Evolutionary conservation across 2,329 filamentous ascomycete genomes (phyloP).

Genomic region (Colletotrichum agaves): DNA sequence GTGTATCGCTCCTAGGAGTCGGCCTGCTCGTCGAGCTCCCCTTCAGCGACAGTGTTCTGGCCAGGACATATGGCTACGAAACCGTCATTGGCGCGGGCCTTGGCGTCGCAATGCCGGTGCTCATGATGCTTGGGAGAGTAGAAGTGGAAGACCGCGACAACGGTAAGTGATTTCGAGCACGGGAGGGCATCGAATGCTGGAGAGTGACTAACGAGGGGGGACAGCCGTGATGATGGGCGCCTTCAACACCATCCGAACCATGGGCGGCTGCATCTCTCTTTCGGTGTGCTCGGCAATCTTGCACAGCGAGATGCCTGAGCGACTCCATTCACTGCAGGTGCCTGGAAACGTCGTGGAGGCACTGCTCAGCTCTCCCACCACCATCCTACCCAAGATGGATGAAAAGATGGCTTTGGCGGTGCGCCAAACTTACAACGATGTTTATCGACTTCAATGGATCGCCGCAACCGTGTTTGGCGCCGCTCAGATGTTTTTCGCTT

Average conservation of each 20-base stretch:
- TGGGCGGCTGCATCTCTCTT: neutral
- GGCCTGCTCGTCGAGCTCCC: constrained; percentile 2
- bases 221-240: constrained; percentile 8
- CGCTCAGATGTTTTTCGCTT: neutral
- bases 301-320: neutral
- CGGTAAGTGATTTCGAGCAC: neutral
- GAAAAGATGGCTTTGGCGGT: neutral
- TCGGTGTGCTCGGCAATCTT: constrained; percentile 6
- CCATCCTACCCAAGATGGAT: neutral
- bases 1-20: neutral
- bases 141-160: constrained; percentile 15
- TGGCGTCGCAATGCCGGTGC: neutral
- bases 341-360: neutral
- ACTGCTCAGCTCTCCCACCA: neutral
- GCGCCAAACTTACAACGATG: neutral
- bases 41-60: neutral
- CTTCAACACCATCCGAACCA: neutral
- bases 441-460: neutral
- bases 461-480: neutral
- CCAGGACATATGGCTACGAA: neutral
- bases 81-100: neutral
- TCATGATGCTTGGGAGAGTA: neutral
- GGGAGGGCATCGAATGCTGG: neutral
- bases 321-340: neutral
- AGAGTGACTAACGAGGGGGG: neutral